phyloP scores from a whole-genome alignment of 805 yeast species.

The Phaffomyces thermotolerans region DNA sequence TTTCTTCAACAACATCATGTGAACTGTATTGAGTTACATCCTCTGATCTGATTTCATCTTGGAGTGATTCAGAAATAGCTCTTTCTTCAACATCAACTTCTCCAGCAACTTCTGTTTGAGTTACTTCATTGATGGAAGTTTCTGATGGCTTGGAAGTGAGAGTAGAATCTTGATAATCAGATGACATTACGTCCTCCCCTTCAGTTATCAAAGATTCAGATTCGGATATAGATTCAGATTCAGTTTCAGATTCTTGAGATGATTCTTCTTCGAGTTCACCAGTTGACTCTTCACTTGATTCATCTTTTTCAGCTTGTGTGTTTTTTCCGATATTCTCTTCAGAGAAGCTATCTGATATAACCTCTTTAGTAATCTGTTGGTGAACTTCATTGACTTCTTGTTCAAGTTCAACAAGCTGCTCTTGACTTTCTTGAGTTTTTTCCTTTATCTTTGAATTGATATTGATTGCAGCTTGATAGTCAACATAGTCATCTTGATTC shows the following conservation, averaged over 20 bases:
- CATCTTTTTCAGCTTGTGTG: too few species aligned
- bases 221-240: background rate
- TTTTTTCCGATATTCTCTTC: too few species aligned
- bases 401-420: background rate
- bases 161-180: background rate
- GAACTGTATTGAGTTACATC: too few species aligned
- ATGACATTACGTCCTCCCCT: background rate
- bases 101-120: background rate
- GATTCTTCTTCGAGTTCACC: background rate
- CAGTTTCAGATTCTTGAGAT: background rate
- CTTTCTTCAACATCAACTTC: background rate
- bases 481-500: too few species aligned
- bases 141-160: too few species aligned
- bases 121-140: too few species aligned
- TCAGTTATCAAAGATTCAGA: background rate
- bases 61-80: background rate
- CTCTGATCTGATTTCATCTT: too few species aligned
- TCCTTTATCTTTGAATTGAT: too few species aligned
- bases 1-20: background rate
- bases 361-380: background rate
- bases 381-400: background rate
- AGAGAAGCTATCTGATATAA: too few species aligned
- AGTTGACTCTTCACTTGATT: too few species aligned
- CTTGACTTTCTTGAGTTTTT: too few species aligned
- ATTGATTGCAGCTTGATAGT: too few species aligned